Percentiles rank a stretch among this genome's conserved stretches.
phyloP scores from a whole-genome alignment of 345 rosid species.

The Hibiscus tridactylites region DNA sequence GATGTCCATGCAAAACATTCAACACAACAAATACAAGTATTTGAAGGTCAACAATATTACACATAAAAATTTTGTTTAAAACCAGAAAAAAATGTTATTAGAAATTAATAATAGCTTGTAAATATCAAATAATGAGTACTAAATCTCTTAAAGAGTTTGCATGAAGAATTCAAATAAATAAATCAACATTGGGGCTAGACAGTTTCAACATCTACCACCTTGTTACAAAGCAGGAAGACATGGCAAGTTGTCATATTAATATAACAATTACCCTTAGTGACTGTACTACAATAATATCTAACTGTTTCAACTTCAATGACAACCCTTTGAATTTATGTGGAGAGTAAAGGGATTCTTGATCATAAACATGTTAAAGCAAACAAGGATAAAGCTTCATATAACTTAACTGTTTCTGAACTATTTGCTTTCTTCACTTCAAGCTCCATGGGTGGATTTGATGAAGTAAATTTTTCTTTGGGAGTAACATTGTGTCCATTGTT shows the following conservation, averaged over 20 bases:
- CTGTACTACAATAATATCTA: not conserved
- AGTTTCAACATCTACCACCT: not conserved
- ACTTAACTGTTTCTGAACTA: slow-evolving; percentile 24
- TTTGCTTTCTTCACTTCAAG: slow-evolving; percentile 26
- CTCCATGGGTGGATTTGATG: slow-evolving; percentile 14
- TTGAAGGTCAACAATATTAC: not conserved
- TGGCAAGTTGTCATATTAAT: slow-evolving; percentile 2
- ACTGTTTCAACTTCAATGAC: not conserved
- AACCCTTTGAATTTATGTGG: not conserved
- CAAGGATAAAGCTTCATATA: slow-evolving; percentile 7
- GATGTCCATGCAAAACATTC: not conserved
- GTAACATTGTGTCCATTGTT: slow-evolving; percentile 16
- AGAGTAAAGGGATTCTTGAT: not conserved
- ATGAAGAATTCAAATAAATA: not conserved
- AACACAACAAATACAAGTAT: not conserved
- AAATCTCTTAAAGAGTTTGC: not conserved
- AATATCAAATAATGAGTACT: not conserved
- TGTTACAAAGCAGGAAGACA: not conserved
- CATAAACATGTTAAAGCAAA: not conserved
- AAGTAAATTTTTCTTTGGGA: slow-evolving; percentile 4
- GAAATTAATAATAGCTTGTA: not conserved
- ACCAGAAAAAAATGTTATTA: not conserved
- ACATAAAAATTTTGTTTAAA: not conserved
- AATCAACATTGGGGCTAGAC: not conserved
- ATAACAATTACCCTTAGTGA: not conserved